Evolutionary conservation across 768 basidiomycete genomes (phyloP).

Genomic region (Mycena capillaripes): DNA sequence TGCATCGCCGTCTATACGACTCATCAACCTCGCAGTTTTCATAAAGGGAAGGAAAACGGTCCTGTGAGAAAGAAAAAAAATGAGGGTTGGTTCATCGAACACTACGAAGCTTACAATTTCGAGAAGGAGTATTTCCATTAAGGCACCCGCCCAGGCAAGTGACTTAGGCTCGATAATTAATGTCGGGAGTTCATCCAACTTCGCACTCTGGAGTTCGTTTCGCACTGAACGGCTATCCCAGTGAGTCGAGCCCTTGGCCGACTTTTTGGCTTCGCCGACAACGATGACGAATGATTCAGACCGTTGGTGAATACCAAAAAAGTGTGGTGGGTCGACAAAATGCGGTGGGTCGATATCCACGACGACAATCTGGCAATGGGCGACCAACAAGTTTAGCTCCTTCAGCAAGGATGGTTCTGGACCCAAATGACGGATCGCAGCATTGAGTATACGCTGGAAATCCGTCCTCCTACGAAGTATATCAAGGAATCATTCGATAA

Average conservation of each 20-base stretch:
- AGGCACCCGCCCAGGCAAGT: neutral
- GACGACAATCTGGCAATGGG: neutral
- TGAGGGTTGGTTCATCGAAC: neutral
- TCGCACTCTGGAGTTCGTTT: neutral
- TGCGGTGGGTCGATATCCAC: neutral
- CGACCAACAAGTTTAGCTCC: neutral
- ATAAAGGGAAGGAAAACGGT: neutral
- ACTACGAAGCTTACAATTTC: neutral
- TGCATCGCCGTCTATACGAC: neutral
- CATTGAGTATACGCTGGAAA: neutral
- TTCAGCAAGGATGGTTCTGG: neutral
- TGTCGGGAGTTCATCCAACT: neutral
- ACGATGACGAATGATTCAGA: neutral
- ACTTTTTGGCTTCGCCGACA: too few species aligned
- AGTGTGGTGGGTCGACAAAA: neutral
- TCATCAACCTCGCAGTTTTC: neutral
- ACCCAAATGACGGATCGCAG: neutral
- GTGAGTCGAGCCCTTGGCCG: neutral
- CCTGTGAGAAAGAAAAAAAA: neutral
- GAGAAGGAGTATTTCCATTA: neutral
- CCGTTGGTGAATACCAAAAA: neutral
- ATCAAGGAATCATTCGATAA: too few species aligned
- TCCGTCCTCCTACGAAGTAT: neutral
- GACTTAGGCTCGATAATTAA: neutral
- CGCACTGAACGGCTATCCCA: neutral